Conservation (phyloP, 2,329 filamentous ascomycete genomes). For the Pyrenochaeta sp. region DNA sequence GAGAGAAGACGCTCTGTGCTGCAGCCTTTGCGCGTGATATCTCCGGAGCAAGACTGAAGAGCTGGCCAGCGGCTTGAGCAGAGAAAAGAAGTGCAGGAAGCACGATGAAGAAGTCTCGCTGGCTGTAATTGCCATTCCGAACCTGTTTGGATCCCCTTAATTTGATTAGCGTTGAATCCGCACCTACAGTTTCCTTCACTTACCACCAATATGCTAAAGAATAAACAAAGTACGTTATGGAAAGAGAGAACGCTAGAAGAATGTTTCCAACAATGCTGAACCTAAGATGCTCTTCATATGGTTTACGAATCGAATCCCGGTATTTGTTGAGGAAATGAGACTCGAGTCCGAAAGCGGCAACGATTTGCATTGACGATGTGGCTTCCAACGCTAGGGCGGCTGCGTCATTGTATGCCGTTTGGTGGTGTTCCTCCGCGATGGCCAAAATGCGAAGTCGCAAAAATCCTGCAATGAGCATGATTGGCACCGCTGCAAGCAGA, state of each 20-base stretch:
- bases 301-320: slow-evolving; percentile 46
- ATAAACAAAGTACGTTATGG: slow-evolving; percentile 57
- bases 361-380: slow-evolving; percentile 70
- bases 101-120: slow-evolving; percentile 55
- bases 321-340: slow-evolving; percentile 49
- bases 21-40: slow-evolving; percentile 54
- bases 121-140: slow-evolving; percentile 50
- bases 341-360: slow-evolving; percentile 54
- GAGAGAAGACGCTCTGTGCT: slow-evolving; percentile 53
- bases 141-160: slow-evolving; percentile 53
- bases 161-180: too few species aligned
- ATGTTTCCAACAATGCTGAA: slow-evolving; percentile 53
- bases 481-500: slow-evolving; percentile 56
- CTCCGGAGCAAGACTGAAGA: slow-evolving; percentile 56
- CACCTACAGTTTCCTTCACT: slow-evolving; percentile 1
- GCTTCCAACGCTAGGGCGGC: slow-evolving; percentile 72
- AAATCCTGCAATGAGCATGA: slow-evolving; percentile 57
- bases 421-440: slow-evolving; percentile 68
- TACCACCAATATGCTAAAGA: slow-evolving; percentile 59
- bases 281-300: slow-evolving; percentile 49
- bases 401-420: slow-evolving; percentile 69
- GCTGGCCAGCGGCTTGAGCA: slow-evolving; percentile 55
- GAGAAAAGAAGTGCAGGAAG: slow-evolving; percentile 56
- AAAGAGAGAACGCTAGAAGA: slow-evolving; percentile 54
- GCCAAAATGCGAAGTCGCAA: slow-evolving; percentile 58